phyloP scores from a whole-genome alignment of 805 yeast species.

The Myxozyma geophila region DNA sequence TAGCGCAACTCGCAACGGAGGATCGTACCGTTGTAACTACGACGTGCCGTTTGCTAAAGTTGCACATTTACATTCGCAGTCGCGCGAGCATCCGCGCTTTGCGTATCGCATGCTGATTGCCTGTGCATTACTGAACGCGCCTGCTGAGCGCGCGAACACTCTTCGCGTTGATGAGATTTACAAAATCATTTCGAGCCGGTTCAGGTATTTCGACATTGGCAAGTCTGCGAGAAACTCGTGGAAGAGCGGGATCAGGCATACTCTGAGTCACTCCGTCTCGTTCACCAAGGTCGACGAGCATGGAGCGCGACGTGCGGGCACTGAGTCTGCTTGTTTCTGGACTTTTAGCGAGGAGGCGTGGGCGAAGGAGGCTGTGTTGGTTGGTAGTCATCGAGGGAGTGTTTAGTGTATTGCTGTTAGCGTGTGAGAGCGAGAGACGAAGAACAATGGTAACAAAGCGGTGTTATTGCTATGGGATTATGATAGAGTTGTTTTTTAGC shows the following conservation, averaged over 20 bases:
- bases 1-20: conserved; percentile 18
- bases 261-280: conserved; percentile 20
- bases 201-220: conserved; percentile 3
- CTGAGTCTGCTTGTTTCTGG: conserved; percentile 4
- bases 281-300: conserved; percentile 4
- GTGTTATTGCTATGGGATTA: neutral
- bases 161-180: conserved; percentile 23
- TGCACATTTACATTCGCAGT: neutral
- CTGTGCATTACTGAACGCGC: conserved; percentile 20
- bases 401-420: neutral
- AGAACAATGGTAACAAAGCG: neutral
- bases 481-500: too few relatives aligned
- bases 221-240: conserved; percentile 21
- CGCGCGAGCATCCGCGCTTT: conserved; percentile 8
- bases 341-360: conserved; percentile 17
- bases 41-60: conserved; percentile 14
- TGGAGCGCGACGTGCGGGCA: neutral
- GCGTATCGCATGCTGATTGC: conserved; percentile 19
- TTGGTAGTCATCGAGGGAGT: conserved; percentile 11
- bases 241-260: conserved; percentile 22
- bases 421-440: neutral
- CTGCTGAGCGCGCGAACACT: neutral
- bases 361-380: conserved; percentile 16
- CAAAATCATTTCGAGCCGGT: conserved; percentile 5
- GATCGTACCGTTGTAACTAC: conserved; percentile 18